Base-by-base conservation (phyloP, 2,329 filamentous ascomycete genomes). In the Ophiocordyceps sinensis region DNA sequence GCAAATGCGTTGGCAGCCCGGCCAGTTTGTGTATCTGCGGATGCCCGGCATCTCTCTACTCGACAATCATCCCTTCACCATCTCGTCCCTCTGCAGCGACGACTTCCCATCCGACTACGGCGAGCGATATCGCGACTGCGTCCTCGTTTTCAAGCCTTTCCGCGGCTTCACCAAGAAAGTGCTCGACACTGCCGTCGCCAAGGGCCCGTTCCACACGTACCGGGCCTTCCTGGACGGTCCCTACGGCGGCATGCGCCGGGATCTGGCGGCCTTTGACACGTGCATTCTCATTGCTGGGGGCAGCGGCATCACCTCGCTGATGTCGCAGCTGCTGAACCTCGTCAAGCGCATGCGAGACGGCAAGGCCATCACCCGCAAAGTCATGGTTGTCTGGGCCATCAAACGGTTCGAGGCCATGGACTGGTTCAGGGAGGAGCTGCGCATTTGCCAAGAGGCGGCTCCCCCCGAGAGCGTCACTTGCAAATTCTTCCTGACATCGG, bases 291-390 rank as follows among this genome's bases (percentile, higher is more conserved):
- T 96, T 52, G 89, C 89, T 0, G 91, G 91, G 38, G 91, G 91
- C 36, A 94, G 86, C 49, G 89, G 89, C 23, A 91, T 96, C 55
- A 96, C 91, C 0, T 87, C 89, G 9, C 75, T 95, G 44, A 85
- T 94, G 56, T 93, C 85, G 9, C 87, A 96, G 56, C 68, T 96
- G 3, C 70, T 95, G 19, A 85, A 94, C 49, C 68, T 96, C n/a
- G 93, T 95, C 64, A 95, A 94, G 64, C 79, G 87, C 44, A 94
- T 96, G 82, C 79, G 87, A 44, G 88, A 94, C 55, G 85, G 86
- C 39, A 94, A 94, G 60, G 88, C 89, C 29, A 85, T 94, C 36
- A 95, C 88, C 2, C 85, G 83, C 57, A 85, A 82, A 48, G 82
- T 96, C 5, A 82, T 91, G 14, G 85, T 96, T 1, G 76, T 96